phyloP scores from a whole-genome alignment of 2,329 filamentous ascomycete genomes.

The Aphanocladium album region DNA sequence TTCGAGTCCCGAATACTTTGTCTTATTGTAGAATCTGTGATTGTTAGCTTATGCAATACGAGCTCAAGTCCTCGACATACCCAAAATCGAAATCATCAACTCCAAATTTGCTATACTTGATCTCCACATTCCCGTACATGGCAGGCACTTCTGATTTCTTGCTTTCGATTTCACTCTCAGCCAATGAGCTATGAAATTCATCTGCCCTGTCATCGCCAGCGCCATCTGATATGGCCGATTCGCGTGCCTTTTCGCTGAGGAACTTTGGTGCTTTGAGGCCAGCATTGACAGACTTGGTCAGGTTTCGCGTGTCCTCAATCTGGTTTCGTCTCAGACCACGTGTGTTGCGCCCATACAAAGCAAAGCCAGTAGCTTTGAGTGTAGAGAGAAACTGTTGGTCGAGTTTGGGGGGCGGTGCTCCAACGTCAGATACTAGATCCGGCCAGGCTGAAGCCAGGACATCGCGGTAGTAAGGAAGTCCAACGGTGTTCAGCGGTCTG shows the following conservation, averaged over 20 bases:
- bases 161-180: slow-evolving; percentile 66
- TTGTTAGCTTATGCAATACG: slow-evolving; percentile 17
- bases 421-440: slow-evolving; percentile 77
- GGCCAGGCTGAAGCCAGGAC: slow-evolving; percentile 86
- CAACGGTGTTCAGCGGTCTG: slow-evolving; percentile 76
- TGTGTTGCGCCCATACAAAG: slow-evolving; percentile 72
- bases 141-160: slow-evolving; percentile 77
- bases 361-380: slow-evolving; percentile 68
- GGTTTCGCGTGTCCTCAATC: slow-evolving; percentile 66
- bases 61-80: slow-evolving; percentile 40
- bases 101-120: slow-evolving; percentile 98
- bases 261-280: slow-evolving; percentile 77
- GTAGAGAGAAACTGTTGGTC: slow-evolving; percentile 65
- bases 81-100: slow-evolving; percentile 99
- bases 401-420: slow-evolving; percentile 71
- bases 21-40: slow-evolving; percentile 85
- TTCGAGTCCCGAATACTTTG: slow-evolving; percentile 83
- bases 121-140: slow-evolving; percentile 91
- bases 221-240: slow-evolving; percentile 47
- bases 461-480: slow-evolving; percentile 92
- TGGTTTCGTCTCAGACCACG: slow-evolving; percentile 74
- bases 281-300: slow-evolving; percentile 55
- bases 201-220: slow-evolving; percentile 40
- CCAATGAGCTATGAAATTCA: slow-evolving; percentile 60
- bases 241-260: slow-evolving; percentile 84